phyloP scores from a whole-genome alignment of 148 eudicot genomes.

The Rhododendron williamsianum region DNA sequence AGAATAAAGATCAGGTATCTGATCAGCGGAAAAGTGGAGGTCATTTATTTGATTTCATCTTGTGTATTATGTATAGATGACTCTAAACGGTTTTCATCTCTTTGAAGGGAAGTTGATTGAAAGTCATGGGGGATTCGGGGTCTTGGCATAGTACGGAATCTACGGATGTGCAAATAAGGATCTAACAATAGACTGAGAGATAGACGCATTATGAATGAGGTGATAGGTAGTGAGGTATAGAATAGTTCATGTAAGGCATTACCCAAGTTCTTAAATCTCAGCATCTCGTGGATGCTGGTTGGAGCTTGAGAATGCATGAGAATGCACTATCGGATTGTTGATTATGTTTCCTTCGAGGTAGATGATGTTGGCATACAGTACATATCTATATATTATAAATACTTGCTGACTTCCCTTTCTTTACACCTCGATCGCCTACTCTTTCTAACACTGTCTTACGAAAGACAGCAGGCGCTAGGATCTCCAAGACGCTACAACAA shows the following conservation, averaged over 20 bases:
- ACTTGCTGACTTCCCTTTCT: too few relatives aligned
- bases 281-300: not conserved
- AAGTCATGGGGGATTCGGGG: not conserved
- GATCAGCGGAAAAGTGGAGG: not conserved
- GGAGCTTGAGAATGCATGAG: not conserved
- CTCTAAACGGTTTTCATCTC: not conserved
- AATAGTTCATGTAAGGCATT: not conserved
- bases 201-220: not conserved
- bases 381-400: too few relatives aligned
- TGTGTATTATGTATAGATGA: not conserved
- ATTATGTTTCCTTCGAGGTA: not conserved
- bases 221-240: not conserved
- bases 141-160: not conserved
- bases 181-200: not conserved
- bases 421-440: too few relatives aligned
- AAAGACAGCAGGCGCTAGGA: not conserved
- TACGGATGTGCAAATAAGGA: not conserved
- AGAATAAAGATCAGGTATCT: not conserved
- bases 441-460: too few relatives aligned
- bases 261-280: not conserved
- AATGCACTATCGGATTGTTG: not conserved
- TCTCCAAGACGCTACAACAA: not conserved
- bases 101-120: not conserved
- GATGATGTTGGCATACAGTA: not conserved
- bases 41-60: not conserved